Base-by-base conservation (phyloP, 768 basidiomycete genomes). In the Leccinum pellstonianum region DNA sequence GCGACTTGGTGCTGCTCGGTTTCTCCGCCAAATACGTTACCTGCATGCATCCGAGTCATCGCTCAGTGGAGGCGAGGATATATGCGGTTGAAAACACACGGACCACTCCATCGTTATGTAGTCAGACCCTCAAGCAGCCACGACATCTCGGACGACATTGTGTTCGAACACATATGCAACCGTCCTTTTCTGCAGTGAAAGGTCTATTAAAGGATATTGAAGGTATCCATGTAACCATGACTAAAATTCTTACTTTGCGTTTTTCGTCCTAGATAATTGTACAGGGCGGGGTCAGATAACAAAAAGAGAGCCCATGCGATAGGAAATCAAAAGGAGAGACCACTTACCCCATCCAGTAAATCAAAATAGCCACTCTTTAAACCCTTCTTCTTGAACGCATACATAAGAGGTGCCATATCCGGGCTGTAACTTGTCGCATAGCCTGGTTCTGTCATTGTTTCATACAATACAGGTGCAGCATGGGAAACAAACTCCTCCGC, bases 381-480 rank as follows among this genome's bases (percentile, higher is more conserved):
- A 4, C 66, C 66, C 15, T 54, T 61, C 43, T 62, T 58, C 29
- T 54, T 62, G 23, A 64, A 47, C 9, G 70, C 64, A 51, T 71
- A 64, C 12, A 63, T 56, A 14, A 72, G 43, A 1, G 64, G 69
- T 14, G 68, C 64, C 58, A 64, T 64, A 0, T 66, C 62, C 12
- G 70, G 59, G 38, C 65, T 59, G 27, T 62, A 64, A n/a, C 62
- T 72, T 35, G 54, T 58, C 35, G 65, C 70, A 57, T 66, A 68
- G 12, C 66, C 66, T 9, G 60, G 64, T 17, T 73, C 66, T 6
- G 61, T 65, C 65, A 73, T 62, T 3, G 65, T 55, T 46, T 70
- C 71, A 29, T 62, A 73, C 21, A 74, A 33, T 15, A 62, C 59
- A 9, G 15, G 47, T 5, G 66, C 64, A 29, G 56, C 64, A 52